These are phyloP conservation scores for Arabis alpina DNA, from an alignment of 345 rosid species.

Conservation along the genomic window DNA sequence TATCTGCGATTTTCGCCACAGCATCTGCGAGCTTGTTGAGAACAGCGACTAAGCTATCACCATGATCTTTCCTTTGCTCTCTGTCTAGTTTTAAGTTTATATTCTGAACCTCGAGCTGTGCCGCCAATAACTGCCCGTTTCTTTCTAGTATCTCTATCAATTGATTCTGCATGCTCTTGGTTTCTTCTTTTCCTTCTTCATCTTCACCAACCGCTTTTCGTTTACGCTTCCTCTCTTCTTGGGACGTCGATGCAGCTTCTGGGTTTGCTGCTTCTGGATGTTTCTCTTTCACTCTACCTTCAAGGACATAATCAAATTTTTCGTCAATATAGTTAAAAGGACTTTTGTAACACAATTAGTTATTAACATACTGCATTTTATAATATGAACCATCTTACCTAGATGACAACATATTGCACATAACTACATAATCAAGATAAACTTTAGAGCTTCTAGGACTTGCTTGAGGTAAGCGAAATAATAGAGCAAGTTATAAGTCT, in stretches of 20 bases:
- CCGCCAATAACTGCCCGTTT: conserved; percentile 74
- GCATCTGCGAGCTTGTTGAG: conserved; percentile 93
- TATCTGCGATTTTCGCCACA: conserved; percentile 82
- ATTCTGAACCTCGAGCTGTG: conserved; percentile 90
- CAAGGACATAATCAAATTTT: conserved; percentile 29
- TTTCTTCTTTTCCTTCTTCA: conserved; percentile 23
- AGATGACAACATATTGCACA: background rate
- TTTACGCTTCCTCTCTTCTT: conserved; percentile 75
- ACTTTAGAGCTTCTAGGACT: background rate
- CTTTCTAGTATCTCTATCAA: conserved; percentile 68
- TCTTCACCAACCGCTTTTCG: conserved; percentile 36
- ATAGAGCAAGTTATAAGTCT: background rate
- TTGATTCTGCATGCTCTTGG: conserved; percentile 49
- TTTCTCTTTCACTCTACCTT: conserved; percentile 63
- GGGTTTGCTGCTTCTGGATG: conserved; percentile 44
- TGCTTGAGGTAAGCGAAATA: background rate
- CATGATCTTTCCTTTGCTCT: conserved; percentile 83
- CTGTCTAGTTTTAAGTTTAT: conserved; percentile 65
- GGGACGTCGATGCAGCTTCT: conserved; percentile 63
- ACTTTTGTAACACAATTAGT: background rate
- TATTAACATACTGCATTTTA: background rate
- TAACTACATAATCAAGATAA: background rate
- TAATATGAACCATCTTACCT: background rate
- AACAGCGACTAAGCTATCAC: conserved; percentile 68
- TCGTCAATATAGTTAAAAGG: background rate